phyloP scores from a whole-genome alignment of 2,329 filamentous ascomycete species.

The Fusarium guadeloupense region DNA sequence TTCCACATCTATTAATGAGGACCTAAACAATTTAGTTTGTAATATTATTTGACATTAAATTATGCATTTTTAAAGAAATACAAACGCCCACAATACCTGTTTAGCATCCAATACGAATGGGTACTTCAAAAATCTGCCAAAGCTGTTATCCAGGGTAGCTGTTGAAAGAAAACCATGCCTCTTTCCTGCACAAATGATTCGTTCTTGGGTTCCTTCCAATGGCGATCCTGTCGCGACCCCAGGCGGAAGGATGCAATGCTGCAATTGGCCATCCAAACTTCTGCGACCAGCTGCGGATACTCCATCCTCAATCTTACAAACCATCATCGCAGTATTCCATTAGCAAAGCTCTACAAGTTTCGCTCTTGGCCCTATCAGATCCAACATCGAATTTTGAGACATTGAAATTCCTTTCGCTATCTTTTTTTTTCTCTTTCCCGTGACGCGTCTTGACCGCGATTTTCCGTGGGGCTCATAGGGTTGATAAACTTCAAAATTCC shows the following conservation, averaged over 20 bases:
- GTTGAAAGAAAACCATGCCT: conserved; percentile 14
- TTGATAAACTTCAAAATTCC: conserved; percentile 23
- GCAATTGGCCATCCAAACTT: conserved; percentile 37
- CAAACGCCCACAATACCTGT: too few relatives aligned
- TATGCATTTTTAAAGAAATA: too few relatives aligned
- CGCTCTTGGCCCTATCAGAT: conserved; percentile 7
- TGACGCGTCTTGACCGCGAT: conserved; percentile 26
- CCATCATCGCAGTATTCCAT: conserved; percentile 26
- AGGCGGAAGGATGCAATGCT: conserved; percentile 40
- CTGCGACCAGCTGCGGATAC: conserved; percentile 9
- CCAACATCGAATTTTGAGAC: conserved; percentile 12
- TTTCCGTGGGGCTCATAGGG: conserved; percentile 35
- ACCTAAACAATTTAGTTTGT: too few relatives aligned
- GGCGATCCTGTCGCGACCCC: conserved; percentile 31
- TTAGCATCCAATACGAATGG: too few relatives aligned
- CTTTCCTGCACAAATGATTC: conserved; percentile 28
- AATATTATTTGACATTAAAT: too few relatives aligned
- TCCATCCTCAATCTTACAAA: conserved; percentile 30
- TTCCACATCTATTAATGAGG: too few relatives aligned
- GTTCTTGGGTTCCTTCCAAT: conserved; percentile 37
- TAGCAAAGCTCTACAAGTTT: conserved; percentile 6
- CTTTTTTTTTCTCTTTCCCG: not conserved
- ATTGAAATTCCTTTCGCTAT: conserved; percentile 2
- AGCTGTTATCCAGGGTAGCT: conserved; percentile 15
- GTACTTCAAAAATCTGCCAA: too few relatives aligned